Evolutionary conservation across 768 basidiomycete genomes (phyloP).

Genomic region (Hortiboletus flavorubellus): DNA sequence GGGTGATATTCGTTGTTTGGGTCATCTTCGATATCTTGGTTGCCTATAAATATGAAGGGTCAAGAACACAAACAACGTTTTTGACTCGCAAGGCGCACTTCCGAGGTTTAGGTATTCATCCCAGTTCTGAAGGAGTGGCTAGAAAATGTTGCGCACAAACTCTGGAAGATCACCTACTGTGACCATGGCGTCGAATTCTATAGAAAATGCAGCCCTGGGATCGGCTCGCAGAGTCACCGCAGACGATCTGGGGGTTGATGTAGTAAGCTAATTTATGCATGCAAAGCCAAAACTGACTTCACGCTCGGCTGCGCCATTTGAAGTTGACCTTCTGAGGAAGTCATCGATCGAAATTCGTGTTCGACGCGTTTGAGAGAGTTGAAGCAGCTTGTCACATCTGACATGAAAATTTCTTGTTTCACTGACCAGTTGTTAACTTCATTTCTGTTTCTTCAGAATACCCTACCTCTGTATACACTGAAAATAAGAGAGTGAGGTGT

Average conservation of each 20-base stretch:
- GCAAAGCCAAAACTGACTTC: conserved; percentile 42
- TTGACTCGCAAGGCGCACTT: conserved; percentile 30
- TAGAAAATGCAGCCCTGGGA: conserved; percentile 43
- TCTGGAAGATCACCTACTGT: conserved; percentile 40
- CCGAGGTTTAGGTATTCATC: conserved; percentile 54
- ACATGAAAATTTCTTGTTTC: conserved; percentile 79
- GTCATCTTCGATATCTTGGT: conserved; percentile 27
- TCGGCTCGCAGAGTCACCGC: conserved; percentile 53
- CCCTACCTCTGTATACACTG: conserved; percentile 49
- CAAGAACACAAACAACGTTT: neutral
- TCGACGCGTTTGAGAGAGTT: conserved; percentile 75
- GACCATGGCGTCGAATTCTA: conserved; percentile 67
- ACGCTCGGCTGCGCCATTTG: conserved; percentile 70
- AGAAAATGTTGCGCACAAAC: neutral
- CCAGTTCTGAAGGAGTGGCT: conserved; percentile 47
- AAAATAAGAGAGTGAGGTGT: neutral
- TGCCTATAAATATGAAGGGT: conserved; percentile 2
- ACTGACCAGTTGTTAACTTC: conserved; percentile 40
- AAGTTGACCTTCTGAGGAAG: conserved; percentile 48
- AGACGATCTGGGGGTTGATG: conserved; percentile 38
- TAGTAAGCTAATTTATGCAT: neutral
- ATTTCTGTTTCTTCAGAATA: neutral
- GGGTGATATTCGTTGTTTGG: conserved; percentile 54
- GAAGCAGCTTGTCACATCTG: conserved; percentile 78
- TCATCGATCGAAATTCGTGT: conserved; percentile 53